A percentile compares a stretch with the other conserved stretches of the same genome.
Conservation (phyloP, 1,284 basidiomycete species). For the Ganoderma multipileum region DNA sequence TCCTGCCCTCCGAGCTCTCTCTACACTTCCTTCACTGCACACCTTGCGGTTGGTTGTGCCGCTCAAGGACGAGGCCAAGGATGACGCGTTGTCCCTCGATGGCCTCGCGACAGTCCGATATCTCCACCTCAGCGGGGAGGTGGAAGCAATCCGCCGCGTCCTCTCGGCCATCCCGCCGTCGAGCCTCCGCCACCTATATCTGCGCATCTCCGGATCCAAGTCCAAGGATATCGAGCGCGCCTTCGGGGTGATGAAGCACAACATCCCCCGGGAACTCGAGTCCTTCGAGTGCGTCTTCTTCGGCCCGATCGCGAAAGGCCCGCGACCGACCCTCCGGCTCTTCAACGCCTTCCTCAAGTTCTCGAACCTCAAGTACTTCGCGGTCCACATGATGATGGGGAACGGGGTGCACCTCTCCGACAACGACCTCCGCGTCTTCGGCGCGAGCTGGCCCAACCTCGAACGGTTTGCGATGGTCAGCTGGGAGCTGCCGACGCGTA, state of each 20-base stretch:
- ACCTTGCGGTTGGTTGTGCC: not conserved
- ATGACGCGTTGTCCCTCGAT: not conserved
- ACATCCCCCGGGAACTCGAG: not conserved
- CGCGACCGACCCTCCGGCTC: not conserved
- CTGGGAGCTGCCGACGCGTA: not conserved
- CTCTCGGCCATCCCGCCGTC: not conserved
- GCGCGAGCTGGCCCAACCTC: not conserved
- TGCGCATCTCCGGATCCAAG: not conserved
- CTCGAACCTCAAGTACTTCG: not conserved
- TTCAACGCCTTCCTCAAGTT: slow-evolving; percentile 1
- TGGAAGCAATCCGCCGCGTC: not conserved
- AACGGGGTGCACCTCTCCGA: not conserved
- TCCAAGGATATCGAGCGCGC: not conserved
- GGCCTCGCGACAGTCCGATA: not conserved
- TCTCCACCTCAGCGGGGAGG: not conserved
- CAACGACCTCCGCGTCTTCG: not conserved
- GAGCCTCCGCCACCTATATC: not conserved
- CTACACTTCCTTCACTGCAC: not conserved
- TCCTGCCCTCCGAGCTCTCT: not conserved
- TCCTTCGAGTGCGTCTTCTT: not conserved
- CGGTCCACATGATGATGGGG: not conserved
- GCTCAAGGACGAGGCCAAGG: not conserved
- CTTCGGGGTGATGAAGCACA: not conserved
- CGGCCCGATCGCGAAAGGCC: not conserved
- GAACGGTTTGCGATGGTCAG: not conserved